Evolutionary conservation across 2,329 filamentous ascomycete species (phyloP), one percentile per base, ranked within the genome.

Genomic region (Cercospora citrullina): DNA sequence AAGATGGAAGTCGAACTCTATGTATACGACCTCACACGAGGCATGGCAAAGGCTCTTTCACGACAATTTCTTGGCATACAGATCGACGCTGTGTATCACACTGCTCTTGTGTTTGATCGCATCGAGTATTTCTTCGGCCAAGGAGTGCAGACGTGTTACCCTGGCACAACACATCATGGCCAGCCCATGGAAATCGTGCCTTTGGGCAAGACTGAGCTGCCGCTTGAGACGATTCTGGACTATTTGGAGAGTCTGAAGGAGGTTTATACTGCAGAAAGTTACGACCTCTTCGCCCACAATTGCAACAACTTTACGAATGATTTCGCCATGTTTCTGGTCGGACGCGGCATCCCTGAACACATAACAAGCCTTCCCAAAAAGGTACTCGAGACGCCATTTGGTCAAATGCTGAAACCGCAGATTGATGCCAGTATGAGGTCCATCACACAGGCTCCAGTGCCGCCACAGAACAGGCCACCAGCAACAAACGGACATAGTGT

Each of bases 291-390:
- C 82, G 74, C 87, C 30, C 93, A 97, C 80, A 99, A 99, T 78
- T 98, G 94, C 66, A 99, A 98, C 82, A 97, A 97, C 79, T 99
- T 98, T 80, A 92, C 91, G 3, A 94, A 98, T 76, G 93, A 97
- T 69, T 90, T 98, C 72, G 84, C 92, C 70, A 95, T 92, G 79
- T 98, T 98, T 71, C 84, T 98, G 0, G 83, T 97, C 0, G 94
- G 95, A 23, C 91, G 89, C 73, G 91, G 92, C 2, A 98, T 98
- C 68, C 95, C 95, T 0, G 86, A 89, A 1, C 89, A 96, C 74
- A 98, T 99, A 72, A 87, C 88, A 31, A 92, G 90, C 72, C 89
- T 98, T 77, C 94, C 94, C 0, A 86, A 93, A 75, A 91, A 90
- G 0, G 94, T 98, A 8, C 84, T 98, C 12, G 88, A 91, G 67